phyloP scores from a whole-genome alignment of 345 rosid species.

The Theobroma cacao region DNA sequence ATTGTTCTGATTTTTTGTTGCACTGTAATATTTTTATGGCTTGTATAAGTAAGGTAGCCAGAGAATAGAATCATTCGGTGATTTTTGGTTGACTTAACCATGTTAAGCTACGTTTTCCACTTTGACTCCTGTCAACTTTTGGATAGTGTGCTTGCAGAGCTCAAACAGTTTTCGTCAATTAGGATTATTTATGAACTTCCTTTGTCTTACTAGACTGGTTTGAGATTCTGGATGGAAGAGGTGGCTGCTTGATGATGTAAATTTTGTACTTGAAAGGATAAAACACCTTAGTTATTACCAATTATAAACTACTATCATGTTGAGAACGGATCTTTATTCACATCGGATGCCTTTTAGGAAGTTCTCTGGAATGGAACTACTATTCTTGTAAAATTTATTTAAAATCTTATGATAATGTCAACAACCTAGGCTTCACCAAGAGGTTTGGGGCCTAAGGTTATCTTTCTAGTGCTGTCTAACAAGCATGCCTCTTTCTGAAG shows the following conservation, averaged over 20 bases:
- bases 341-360: neutral
- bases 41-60: neutral
- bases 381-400: neutral
- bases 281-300: neutral
- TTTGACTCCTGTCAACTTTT: neutral
- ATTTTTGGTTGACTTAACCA: neutral
- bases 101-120: neutral
- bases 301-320: neutral
- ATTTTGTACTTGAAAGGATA: neutral
- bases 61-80: neutral
- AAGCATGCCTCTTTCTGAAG: slow-evolving; percentile 33
- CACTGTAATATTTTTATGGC: neutral
- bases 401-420: neutral
- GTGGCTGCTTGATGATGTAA: neutral
- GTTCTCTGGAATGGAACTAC: neutral
- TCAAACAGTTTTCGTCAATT: neutral
- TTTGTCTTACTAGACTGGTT: neutral
- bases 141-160: neutral
- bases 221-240: neutral
- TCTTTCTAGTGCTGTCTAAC: neutral
- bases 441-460: too few relatives aligned
- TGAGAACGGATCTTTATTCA: neutral
- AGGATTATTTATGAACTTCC: neutral
- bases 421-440: too few relatives aligned
- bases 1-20: neutral